Evolutionary conservation across 768 basidiomycete species (phyloP).

Genomic region (Porpolomopsis calyptriformis): DNA sequence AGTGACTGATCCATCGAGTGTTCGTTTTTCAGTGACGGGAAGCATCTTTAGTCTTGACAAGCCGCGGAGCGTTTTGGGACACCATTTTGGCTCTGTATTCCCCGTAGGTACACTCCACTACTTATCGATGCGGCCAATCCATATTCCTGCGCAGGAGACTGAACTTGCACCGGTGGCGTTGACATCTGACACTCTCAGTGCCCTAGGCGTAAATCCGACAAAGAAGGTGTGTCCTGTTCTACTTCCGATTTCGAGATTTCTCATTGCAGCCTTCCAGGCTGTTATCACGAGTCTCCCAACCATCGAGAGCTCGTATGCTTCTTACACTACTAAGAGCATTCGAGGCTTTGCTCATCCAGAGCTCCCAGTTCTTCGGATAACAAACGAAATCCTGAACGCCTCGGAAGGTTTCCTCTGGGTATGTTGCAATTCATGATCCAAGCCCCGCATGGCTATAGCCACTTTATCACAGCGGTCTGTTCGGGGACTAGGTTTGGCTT

Average conservation of each 20-base stretch:
- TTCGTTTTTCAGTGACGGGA: slow-evolving; percentile 87
- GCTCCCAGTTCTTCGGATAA: slow-evolving; percentile 75
- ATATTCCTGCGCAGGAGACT: slow-evolving; percentile 28
- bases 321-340: slow-evolving; percentile 68
- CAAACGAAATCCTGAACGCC: slow-evolving; percentile 80
- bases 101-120: slow-evolving; percentile 32
- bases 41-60: slow-evolving; percentile 59
- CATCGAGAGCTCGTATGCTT: slow-evolving; percentile 86
- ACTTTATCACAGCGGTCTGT: slow-evolving; percentile 54
- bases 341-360: slow-evolving; percentile 74
- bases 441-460: neutral
- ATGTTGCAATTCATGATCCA: slow-evolving; percentile 7
- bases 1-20: slow-evolving; percentile 78
- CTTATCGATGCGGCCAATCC: slow-evolving; percentile 3
- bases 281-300: slow-evolving; percentile 83
- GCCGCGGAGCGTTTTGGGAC: slow-evolving; percentile 66
- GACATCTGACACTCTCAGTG: slow-evolving; percentile 58
- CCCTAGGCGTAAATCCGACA: slow-evolving; percentile 60
- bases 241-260: neutral
- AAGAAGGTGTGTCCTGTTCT: slow-evolving; percentile 42
- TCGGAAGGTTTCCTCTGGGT: slow-evolving; percentile 95
- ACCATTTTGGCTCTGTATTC: slow-evolving; percentile 52
- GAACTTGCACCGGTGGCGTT: slow-evolving; percentile 58
- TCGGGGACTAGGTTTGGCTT: slow-evolving; percentile 89
- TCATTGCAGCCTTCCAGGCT: slow-evolving; percentile 35